Evolutionary conservation across 371 early-diverging fungal species (phyloP).

Genomic region (Phascolomyces articulosus): DNA sequence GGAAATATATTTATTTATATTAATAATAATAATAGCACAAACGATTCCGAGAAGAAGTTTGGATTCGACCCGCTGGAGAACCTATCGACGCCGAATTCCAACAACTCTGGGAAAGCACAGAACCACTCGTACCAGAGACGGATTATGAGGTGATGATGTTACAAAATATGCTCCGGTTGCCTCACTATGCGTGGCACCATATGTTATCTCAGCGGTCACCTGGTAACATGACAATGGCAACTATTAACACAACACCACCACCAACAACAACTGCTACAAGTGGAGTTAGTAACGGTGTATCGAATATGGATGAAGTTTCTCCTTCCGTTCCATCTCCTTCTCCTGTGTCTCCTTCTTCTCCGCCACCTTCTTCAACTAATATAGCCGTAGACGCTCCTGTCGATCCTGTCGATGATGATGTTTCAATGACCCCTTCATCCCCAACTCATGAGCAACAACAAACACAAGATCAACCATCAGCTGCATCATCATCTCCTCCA

Average conservation of each 20-base stretch:
- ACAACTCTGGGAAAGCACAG: slow-evolving; percentile 66
- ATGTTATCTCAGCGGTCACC: slow-evolving; percentile 26
- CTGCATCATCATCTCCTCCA: background rate
- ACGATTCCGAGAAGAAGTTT: slow-evolving; percentile 72
- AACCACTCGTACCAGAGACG: slow-evolving; percentile 58
- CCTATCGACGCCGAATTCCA: slow-evolving; percentile 59
- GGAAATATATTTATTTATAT: too few species aligned
- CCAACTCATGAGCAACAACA: too few species aligned
- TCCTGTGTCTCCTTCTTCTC: background rate
- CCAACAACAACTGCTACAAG: background rate
- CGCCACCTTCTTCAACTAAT: background rate
- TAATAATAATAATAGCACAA: too few species aligned
- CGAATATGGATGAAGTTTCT: background rate
- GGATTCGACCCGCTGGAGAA: slow-evolving; percentile 73
- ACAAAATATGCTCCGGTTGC: slow-evolving; percentile 59
- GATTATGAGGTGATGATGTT: slow-evolving; percentile 66
- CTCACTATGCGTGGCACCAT: slow-evolving; percentile 55
- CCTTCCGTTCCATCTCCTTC: background rate
- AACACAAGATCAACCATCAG: too few species aligned
- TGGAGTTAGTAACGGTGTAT: too few species aligned
- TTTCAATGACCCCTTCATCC: background rate
- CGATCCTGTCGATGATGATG: too few species aligned
- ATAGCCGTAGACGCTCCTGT: too few species aligned
- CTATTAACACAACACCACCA: background rate
- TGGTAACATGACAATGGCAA: background rate